A percentile compares a stretch with the other conserved stretches of the same genome.
These are phyloP conservation scores for Penicillium atrosanguineum DNA, from an alignment of 495 filamentous ascomycete genomes.

Conservation along the genomic window DNA sequence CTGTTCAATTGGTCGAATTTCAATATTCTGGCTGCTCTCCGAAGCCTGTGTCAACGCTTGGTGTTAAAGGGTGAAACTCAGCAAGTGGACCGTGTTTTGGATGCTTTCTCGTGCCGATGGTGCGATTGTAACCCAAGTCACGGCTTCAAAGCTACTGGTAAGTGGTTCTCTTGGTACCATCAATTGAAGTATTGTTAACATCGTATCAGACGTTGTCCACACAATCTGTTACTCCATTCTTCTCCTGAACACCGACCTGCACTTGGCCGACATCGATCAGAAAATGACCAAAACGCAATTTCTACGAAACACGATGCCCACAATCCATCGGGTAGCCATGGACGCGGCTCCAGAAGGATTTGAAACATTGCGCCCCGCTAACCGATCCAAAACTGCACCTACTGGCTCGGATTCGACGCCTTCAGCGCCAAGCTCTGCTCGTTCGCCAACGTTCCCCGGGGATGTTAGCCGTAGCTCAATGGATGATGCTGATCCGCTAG, in stretches of 20 bases:
- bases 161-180: conserved; percentile 20
- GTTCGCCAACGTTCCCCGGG: conserved; percentile 22
- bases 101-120: conserved; percentile 84
- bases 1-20: conserved; percentile 81
- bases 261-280: conserved; percentile 88
- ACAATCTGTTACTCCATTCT: conserved; percentile 96
- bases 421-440: conserved; percentile 18
- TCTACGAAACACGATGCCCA: conserved; percentile 93
- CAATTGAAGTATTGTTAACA: conserved; percentile 8
- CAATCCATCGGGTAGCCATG: conserved; percentile 70
- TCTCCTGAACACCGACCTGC: conserved; percentile 92
- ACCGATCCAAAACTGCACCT: conserved; percentile 29
- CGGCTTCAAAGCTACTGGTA: conserved; percentile 87
- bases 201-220: conserved; percentile 77
- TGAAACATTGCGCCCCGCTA: conserved; percentile 50
- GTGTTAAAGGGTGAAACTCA: conserved; percentile 91
- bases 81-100: conserved; percentile 91
- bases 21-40: conserved; percentile 77
- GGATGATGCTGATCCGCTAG: conserved; percentile 53
- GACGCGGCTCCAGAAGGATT: conserved; percentile 69
- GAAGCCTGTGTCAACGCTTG: conserved; percentile 77
- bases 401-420: conserved; percentile 7
- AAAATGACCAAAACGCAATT: conserved; percentile 96
- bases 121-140: conserved; percentile 92
- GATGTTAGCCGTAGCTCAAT: conserved; percentile 18